A percentile compares a stretch with the other conserved stretches of the same genome.
phyloP scores from a whole-genome alignment of 2,329 filamentous ascomycete species.

The Penicillium frequentans region DNA sequence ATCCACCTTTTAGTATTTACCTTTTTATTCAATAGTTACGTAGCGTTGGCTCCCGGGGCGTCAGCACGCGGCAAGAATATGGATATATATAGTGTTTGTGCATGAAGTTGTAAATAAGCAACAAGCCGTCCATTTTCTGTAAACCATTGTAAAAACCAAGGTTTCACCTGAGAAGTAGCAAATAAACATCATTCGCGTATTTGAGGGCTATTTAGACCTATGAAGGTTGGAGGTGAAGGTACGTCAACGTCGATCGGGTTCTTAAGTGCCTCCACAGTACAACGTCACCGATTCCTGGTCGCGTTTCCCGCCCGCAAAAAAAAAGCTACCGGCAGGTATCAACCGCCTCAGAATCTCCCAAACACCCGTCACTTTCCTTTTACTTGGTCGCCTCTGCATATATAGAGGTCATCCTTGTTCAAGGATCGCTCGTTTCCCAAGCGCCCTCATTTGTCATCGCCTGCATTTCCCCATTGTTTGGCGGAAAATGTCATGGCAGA shows the following conservation, averaged over 20 bases:
- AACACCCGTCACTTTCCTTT: background rate
- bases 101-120: background rate
- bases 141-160: background rate
- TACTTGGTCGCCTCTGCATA: background rate
- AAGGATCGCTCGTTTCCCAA: background rate
- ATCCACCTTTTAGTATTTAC: background rate
- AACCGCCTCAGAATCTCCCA: constrained; percentile 8
- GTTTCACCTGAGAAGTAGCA: background rate
- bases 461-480: constrained; percentile 1
- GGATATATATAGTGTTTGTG: background rate
- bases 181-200: too few species aligned
- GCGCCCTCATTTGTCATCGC: constrained; percentile 1
- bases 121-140: background rate
- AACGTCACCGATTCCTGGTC: constrained; percentile 23
- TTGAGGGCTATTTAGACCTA: too few species aligned
- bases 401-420: background rate
- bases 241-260: constrained; percentile 3
- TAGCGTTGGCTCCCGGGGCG: background rate
- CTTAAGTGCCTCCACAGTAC: constrained; percentile 11
- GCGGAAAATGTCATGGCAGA: constrained; percentile 46
- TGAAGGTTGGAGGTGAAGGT: background rate
- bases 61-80: too few species aligned
- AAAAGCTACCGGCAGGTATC: constrained; percentile 10
- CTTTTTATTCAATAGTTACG: background rate
- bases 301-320: constrained; percentile 14